Evolutionary conservation across 805 yeast species (phyloP).

Genomic region (Metschnikowia cerradonensis): DNA sequence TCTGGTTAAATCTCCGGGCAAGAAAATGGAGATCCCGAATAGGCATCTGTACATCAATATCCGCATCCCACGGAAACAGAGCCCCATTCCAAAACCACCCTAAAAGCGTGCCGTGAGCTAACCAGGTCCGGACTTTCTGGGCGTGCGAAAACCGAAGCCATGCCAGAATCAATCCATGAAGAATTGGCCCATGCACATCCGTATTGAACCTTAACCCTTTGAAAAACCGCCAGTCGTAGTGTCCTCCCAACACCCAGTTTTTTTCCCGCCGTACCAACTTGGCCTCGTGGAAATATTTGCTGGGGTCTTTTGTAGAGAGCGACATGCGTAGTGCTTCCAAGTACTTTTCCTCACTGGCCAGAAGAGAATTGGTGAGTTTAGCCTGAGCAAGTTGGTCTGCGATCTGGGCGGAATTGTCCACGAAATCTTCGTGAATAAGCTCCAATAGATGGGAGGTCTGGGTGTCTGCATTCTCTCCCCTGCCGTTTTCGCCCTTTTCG

Average conservation of each 20-base stretch:
- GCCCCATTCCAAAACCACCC: conserved; percentile 30
- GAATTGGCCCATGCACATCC: conserved; percentile 15
- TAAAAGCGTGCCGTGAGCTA: conserved; percentile 27
- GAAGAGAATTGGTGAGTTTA: conserved; percentile 7
- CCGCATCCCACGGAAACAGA: conserved; percentile 28
- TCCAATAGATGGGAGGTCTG: conserved; percentile 10
- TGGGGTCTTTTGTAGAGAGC: conserved; percentile 11
- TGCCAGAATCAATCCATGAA: conserved; percentile 22
- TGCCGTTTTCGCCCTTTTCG: too few relatives aligned
- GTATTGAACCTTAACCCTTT: conserved; percentile 16
- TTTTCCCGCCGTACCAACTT: conserved; percentile 9
- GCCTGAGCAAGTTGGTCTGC: conserved; percentile 7
- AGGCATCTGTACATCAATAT: conserved; percentile 28
- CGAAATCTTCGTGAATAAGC: conserved; percentile 25
- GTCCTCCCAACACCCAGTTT: conserved; percentile 19
- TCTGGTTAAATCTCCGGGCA: conserved; percentile 20
- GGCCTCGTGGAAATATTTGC: conserved; percentile 44
- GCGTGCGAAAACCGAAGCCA: conserved; percentile 26
- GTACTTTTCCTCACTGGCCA: conserved; percentile 11
- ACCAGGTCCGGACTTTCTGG: conserved; percentile 24
- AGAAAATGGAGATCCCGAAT: conserved; percentile 22
- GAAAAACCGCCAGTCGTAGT: conserved; percentile 29
- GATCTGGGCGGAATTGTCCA: conserved; percentile 19
- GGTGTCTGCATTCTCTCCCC: too few relatives aligned
- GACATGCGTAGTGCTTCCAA: conserved; percentile 11